Conservation (phyloP, 129 eudicot genomes). For the Flaveria sonorensis region DNA sequence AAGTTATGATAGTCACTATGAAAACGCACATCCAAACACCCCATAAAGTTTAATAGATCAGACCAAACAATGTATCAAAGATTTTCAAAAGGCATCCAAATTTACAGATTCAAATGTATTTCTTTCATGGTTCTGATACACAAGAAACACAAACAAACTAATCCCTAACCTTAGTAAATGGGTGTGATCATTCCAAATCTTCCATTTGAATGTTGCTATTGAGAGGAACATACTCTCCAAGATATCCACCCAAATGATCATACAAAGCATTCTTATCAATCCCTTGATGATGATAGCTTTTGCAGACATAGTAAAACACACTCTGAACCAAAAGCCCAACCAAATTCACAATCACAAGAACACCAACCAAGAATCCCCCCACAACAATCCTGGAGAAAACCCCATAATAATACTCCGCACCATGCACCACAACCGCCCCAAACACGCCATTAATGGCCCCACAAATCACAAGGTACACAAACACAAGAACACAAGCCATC, state of each 20-base stretch:
- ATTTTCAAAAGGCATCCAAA: conserved; percentile 13
- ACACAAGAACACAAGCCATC: conserved; percentile 61
- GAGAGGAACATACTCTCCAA: conserved; percentile 93
- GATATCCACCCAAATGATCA: conserved; percentile 91
- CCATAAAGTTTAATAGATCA: conserved; percentile 7
- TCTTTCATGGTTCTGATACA: conserved; percentile 24
- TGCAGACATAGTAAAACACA: conserved; percentile 90
- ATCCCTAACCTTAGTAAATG: conserved; percentile 18
- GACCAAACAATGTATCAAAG: not conserved
- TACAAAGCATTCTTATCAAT: conserved; percentile 77
- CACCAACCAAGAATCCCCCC: conserved; percentile 89
- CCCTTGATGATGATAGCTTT: conserved; percentile 80
- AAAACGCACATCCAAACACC: not conserved
- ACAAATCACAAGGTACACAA: conserved; percentile 63
- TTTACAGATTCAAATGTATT: conserved; percentile 28
- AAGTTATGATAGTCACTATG: not conserved
- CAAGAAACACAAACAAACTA: not conserved
- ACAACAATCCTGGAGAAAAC: conserved; percentile 65
- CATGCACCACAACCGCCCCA: conserved; percentile 72
- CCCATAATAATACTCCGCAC: conserved; percentile 57
- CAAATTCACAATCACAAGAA: conserved; percentile 79
- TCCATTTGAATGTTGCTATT: conserved; percentile 98
- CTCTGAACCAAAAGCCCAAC: conserved; percentile 86
- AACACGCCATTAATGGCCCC: conserved; percentile 70
- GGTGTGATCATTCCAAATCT: conserved; percentile 47